Evolutionary conservation across 23 red algal species (phyloP).

Genomic region (Chondrus crispus): DNA sequence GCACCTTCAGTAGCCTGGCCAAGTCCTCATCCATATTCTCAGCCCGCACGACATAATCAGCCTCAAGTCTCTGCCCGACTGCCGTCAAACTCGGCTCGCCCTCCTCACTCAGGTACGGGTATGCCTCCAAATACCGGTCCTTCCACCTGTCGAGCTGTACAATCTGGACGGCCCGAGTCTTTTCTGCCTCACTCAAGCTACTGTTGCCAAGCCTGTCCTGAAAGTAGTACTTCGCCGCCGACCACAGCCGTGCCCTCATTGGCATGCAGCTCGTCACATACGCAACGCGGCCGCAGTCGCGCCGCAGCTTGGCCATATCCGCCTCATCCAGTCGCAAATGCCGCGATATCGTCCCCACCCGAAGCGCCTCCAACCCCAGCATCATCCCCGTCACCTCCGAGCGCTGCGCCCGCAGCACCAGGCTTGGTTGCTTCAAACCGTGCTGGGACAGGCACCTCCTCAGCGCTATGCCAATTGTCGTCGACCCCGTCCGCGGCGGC

Average conservation of each 20-base stretch:
- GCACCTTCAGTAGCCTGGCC: neutral
- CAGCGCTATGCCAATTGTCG: constrained; percentile 28
- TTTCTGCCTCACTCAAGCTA: no score
- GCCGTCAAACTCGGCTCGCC: neutral
- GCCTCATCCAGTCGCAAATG: constrained; percentile 14
- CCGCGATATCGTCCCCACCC: neutral
- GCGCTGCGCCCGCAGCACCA: neutral
- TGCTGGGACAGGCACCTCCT: neutral
- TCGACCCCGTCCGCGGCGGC: constrained; percentile 35
- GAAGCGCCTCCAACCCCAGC: neutral
- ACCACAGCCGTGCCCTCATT: constrained; percentile 10
- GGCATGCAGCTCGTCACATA: constrained; percentile 8
- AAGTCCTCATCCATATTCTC: constrained; percentile 11
- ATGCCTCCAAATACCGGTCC: neutral
- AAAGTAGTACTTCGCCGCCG: constrained; percentile 30
- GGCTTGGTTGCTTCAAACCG: neutral
- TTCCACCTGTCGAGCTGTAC: no score
- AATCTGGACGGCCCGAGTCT: no score
- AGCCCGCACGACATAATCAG: constrained; percentile 34
- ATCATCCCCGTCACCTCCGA: neutral
- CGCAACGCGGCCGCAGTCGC: neutral
- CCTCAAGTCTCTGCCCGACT: neutral
- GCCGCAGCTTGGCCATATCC: neutral
- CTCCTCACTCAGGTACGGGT: neutral
- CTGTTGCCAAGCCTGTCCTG: no score